Base-by-base conservation (phyloP, 768 basidiomycete species). In the Candolleomyces efflorescens region DNA sequence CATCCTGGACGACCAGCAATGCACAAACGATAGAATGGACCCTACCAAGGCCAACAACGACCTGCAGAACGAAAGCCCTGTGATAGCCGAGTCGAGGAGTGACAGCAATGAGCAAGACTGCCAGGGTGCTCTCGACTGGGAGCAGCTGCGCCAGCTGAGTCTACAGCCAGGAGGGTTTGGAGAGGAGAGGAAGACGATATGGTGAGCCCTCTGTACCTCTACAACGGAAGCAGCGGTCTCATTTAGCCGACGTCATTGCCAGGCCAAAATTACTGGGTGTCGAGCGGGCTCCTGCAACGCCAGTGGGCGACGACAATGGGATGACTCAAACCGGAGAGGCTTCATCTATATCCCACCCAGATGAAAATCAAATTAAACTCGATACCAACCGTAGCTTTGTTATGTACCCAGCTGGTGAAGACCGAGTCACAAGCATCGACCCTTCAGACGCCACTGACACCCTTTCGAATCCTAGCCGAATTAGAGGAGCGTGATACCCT, bases 321-420 rank as follows among this genome's bases (percentile, higher is more conserved):
- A 36, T 5, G 18, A 17, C 13, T 18, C 53, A 53, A 54, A 26
- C 27, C 26, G 45, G 37, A 54, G 49, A 58, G 17, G 53, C 55
- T 22, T 60, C 62, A 7, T 22, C 55, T 38, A 41, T 54, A 46
- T 60, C 75, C 22, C 92, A 94, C 67, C 73, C 71, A 3, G 94
- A 97, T 68, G 94, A 96, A 72, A 84, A 81, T 13, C 94, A 97
- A 72, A 92, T 97, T 60, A 73, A 77, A 57, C 81, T 96, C 36
- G 94, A 97, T 71, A 96, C 94, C 1, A 86, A 94, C 71, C 84
- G 94, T 49, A 94, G 92, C 62, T 98, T 98, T 65, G 91, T 97
- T 55, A 76, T 94, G 60, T 98, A 96, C 73, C 91, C 94, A 67
- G 86, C 84, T 81, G 90, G 93, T 90, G 78, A 73, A 79, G 64